Percentiles rank a stretch among this genome's conserved stretches.
Conservation (phyloP, 306 rosid genomes). For the Quercus rubra region DNA sequence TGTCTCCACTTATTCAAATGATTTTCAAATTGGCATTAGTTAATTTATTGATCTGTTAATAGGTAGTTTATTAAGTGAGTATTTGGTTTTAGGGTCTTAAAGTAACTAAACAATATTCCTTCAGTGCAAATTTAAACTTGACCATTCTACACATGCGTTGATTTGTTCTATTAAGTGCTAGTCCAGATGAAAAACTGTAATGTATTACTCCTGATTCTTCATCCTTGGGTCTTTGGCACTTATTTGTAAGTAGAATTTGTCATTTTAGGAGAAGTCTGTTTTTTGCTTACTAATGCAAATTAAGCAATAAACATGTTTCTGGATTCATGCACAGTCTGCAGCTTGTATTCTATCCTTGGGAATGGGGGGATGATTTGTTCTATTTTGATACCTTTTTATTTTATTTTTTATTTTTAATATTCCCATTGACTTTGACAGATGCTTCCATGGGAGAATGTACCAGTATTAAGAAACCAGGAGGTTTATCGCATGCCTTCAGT, state of each 20-base stretch:
- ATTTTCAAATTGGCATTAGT: constrained; percentile 7
- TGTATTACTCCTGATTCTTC: background rate
- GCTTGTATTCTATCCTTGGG: background rate
- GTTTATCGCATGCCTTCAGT: constrained; percentile 98
- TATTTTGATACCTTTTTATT: background rate
- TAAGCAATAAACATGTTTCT: background rate
- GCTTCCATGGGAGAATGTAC: constrained; percentile 99
- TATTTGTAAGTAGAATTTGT: background rate
- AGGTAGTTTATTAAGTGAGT: background rate
- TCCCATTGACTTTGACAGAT: constrained; percentile 49
- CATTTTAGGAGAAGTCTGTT: background rate
- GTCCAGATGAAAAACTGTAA: background rate
- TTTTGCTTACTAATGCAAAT: background rate
- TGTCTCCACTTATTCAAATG: constrained; percentile 17
- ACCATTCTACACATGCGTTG: background rate
- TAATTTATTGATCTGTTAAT: background rate
- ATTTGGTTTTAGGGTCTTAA: background rate
- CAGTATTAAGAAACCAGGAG: constrained; percentile 77
- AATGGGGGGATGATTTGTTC: background rate
- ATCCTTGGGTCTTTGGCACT: constrained; percentile 1
- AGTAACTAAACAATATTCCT: background rate
- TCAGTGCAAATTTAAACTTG: no score
- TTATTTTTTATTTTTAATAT: constrained; percentile 4
- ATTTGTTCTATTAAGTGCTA: background rate
- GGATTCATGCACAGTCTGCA: background rate